phyloP scores from a whole-genome alignment of 768 basidiomycete genomes.

The Trametes cubensis region DNA sequence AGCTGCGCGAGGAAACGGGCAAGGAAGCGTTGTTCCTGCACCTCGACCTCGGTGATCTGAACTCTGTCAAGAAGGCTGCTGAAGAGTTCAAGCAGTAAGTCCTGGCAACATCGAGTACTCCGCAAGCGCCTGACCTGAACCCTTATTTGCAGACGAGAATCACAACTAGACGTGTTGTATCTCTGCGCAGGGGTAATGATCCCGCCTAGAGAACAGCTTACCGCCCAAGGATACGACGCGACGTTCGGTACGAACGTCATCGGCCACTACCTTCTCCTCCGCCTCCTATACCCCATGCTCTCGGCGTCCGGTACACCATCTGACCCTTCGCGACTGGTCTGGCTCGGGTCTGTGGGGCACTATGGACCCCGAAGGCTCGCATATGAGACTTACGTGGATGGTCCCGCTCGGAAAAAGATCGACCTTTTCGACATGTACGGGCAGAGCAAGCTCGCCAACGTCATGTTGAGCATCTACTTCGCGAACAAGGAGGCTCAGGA shows the following conservation, averaged over 20 bases:
- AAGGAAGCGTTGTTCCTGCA: slow-evolving; percentile 42
- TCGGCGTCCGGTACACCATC: slow-evolving; percentile 38
- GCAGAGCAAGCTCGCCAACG: slow-evolving; percentile 48
- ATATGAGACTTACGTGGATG: slow-evolving; percentile 40
- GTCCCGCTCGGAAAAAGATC: slow-evolving; percentile 22
- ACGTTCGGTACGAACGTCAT: slow-evolving; percentile 59
- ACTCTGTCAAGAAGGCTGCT: slow-evolving; percentile 39
- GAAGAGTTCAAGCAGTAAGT: slow-evolving; percentile 40
- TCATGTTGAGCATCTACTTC: slow-evolving; percentile 45
- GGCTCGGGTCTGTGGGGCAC: slow-evolving; percentile 43
- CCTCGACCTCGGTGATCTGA: slow-evolving; percentile 45
- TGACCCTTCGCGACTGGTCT: slow-evolving; percentile 55
- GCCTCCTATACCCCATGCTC: slow-evolving; percentile 49
- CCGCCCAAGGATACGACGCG: slow-evolving; percentile 52
- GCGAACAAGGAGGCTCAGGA: slow-evolving; percentile 44
- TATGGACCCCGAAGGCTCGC: slow-evolving; percentile 35
- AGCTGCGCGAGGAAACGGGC: slow-evolving; percentile 48
- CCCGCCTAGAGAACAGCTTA: slow-evolving; percentile 40
- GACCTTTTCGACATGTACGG: slow-evolving; percentile 22
- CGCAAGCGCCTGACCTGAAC: not conserved
- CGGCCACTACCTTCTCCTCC: slow-evolving; percentile 35
- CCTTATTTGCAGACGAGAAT: slow-evolving; percentile 41
- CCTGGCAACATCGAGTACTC: no score
- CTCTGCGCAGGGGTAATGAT: slow-evolving; percentile 56
- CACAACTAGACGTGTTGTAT: slow-evolving; percentile 47